phyloP scores from a whole-genome alignment of 116 monocot species.

The Trichopus zeylanicus region DNA sequence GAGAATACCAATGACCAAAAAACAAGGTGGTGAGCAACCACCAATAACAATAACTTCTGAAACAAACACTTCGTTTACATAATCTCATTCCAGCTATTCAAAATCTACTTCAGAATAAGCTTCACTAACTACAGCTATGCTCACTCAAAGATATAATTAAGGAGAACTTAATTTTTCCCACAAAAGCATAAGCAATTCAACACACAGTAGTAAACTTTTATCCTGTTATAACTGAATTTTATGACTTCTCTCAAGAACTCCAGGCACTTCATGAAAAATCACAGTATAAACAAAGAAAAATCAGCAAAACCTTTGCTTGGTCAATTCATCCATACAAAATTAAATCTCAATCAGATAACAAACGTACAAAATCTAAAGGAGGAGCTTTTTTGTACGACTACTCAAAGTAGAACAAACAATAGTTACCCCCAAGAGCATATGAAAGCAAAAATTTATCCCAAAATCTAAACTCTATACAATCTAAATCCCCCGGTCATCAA shows the following conservation, averaged over 20 bases:
- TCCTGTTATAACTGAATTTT: too few species aligned
- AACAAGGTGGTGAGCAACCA: not conserved
- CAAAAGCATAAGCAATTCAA: not conserved
- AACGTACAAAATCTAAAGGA: too few species aligned
- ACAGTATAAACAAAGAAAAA: not conserved
- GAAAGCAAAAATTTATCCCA: not conserved
- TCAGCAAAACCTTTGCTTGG: not conserved
- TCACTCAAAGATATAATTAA: not conserved
- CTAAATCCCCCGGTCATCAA: not conserved
- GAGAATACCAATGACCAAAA: slow-evolving; percentile 7
- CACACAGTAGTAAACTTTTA: too few species aligned
- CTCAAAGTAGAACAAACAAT: too few species aligned
- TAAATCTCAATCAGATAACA: not conserved
- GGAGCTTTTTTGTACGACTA: too few species aligned
- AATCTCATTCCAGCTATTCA: not conserved
- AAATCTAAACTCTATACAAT: not conserved
- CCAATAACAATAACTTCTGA: not conserved
- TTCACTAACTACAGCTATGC: too few species aligned
- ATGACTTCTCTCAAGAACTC: not conserved
- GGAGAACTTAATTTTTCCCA: not conserved
- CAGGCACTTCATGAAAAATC: not conserved
- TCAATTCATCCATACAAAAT: too few species aligned
- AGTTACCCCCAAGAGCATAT: not conserved
- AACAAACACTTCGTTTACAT: not conserved
- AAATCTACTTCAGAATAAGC: not conserved